Evolutionary conservation across 192 early-diverging fungal species (phyloP), one percentile per base, ranked within the genome.

Genomic region (Chytriomyces sp.): DNA sequence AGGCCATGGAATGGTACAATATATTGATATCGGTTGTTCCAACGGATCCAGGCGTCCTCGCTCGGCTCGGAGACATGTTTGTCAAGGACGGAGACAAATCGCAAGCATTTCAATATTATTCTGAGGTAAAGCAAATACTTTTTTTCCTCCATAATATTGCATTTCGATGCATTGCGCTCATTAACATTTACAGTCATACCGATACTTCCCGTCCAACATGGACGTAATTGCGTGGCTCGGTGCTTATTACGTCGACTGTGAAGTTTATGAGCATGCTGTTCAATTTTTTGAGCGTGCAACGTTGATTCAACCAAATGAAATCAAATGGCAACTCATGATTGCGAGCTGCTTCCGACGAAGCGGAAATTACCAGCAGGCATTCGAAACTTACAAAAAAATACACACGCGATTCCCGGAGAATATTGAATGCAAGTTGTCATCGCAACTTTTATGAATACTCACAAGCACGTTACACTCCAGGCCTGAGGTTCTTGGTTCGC

Each of bases 21-120:
- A 82, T 88, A 30, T 67, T 88, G 3, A 82, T 88, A 10, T 88
- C 86, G 0, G 85, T 88, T 5, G 82, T 86, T 2, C 86, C 86
- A 25, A 86, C 86, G 6, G 86, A 88, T 64, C 85, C 86, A 28
- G 72, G 78, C 4, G 80, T 86, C 1, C 74, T 88, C 10, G 81
- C 84, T 3, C 65, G 76, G 44, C 75, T 88, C 32, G 86, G 86
- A 8, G 77, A 77, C 34, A 78, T 88, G 68, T 82, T 78, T 63
- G 81, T 78, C 12, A 73, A 73, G 5, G 78, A 83, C 33, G 82
- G 82, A 2, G 86, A 88, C 61, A 82, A 82, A 68, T 80, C 83
- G 4, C 86, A 88, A 69, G 86, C 86, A 17, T 85, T 87, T 77
- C 86, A 88, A 54, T 84, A 86, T 58, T 88, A 81, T 52, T 87